phyloP scores from a whole-genome alignment of 1,284 basidiomycete genomes.

The Ganoderma sinense region DNA sequence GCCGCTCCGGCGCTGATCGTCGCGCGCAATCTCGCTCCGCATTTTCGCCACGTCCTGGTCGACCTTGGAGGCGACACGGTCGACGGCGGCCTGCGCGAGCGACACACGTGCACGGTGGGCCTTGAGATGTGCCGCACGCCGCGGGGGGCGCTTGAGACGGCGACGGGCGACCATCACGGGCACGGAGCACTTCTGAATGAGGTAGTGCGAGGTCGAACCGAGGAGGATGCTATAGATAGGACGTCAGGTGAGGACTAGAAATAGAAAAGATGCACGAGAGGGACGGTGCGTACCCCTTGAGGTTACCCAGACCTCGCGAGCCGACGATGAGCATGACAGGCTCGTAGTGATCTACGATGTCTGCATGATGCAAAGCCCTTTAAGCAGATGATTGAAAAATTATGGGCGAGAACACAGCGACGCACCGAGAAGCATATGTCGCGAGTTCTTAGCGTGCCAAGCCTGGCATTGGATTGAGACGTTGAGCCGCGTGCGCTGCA shows the following conservation, averaged over 20 bases:
- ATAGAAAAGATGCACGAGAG: not conserved
- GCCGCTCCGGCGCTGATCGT: constrained; percentile 48
- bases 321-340: constrained; percentile 97
- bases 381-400: not conserved
- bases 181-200: constrained; percentile 84
- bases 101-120: constrained; percentile 70
- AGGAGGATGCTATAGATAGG: constrained; percentile 79
- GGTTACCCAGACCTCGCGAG: constrained; percentile 87
- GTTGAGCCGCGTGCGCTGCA: constrained; percentile 90
- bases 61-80: constrained; percentile 77
- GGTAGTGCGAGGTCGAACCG: constrained; percentile 97
- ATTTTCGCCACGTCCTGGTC: constrained; percentile 77
- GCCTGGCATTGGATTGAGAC: constrained; percentile 93
- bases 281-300: constrained; percentile 79
- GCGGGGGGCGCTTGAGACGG: constrained; percentile 57
- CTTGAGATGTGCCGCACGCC: constrained; percentile 48
- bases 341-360: constrained; percentile 90
- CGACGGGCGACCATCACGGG: constrained; percentile 76
- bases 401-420: constrained; percentile 1
- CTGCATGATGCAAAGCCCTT: constrained; percentile 45
- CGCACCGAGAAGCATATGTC: constrained; percentile 90
- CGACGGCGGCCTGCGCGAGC: constrained; percentile 83
- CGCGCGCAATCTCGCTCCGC: constrained; percentile 72
- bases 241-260: not conserved
- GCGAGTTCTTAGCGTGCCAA: constrained; percentile 93